A percentile compares a stretch with the other conserved stretches of the same genome.
phyloP scores from a whole-genome alignment of 306 rosid genomes.

The Vigna unguiculata region DNA sequence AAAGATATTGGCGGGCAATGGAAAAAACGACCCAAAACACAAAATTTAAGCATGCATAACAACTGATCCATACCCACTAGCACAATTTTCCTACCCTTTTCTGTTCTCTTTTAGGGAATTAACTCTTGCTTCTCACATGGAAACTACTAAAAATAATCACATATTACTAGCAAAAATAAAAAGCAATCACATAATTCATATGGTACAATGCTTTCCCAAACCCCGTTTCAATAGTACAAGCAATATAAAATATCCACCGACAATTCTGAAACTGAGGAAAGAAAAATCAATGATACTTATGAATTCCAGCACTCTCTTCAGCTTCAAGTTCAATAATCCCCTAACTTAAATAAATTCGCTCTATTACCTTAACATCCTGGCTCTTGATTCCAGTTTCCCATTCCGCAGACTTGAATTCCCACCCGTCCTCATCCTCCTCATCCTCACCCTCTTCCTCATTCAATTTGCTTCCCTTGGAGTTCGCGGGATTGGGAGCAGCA shows the following conservation, averaged over 20 bases:
- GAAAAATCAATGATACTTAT: conserved; percentile 2
- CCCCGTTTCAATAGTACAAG: conserved; percentile 9
- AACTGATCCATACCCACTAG: conserved; percentile 53
- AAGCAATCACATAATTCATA: neutral
- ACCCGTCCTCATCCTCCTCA: conserved; percentile 60
- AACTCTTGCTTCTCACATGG: conserved; percentile 44
- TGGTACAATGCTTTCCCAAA: conserved; percentile 26
- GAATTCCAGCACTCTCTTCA: conserved; percentile 20
- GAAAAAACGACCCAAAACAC: conserved; percentile 24
- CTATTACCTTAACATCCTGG: conserved; percentile 52
- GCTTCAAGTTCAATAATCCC: conserved; percentile 1
- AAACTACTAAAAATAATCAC: conserved; percentile 4
- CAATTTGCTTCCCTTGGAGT: conserved; percentile 40
- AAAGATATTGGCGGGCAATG: neutral
- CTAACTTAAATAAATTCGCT: neutral
- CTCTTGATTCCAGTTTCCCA: conserved; percentile 46
- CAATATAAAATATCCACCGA: neutral
- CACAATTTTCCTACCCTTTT: conserved; percentile 34
- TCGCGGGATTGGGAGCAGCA: conserved; percentile 28
- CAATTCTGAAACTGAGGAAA: conserved; percentile 24
- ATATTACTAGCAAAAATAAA: neutral
- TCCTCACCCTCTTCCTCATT: conserved; percentile 30
- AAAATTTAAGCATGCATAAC: conserved; percentile 33
- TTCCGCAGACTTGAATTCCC: conserved; percentile 94
- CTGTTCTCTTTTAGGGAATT: conserved; percentile 32